Evolutionary conservation across 495 filamentous ascomycete genomes (phyloP).

Genomic region (Hypoxylon subgilvum): DNA sequence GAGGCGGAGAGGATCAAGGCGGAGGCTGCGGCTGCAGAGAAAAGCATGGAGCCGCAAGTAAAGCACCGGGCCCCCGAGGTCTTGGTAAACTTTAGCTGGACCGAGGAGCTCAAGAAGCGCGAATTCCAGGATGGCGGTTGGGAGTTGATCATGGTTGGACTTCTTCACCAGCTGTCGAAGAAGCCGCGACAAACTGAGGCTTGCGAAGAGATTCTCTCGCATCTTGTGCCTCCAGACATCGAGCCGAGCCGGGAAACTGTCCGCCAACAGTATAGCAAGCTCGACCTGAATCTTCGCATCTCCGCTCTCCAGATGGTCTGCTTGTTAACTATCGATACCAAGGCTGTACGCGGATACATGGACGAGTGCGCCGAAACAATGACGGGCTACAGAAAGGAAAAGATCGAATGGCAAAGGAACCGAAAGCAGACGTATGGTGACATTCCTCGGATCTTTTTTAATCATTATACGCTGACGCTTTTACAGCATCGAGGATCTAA

Average conservation of each 20-base stretch:
- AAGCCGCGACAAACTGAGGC: slow-evolving; percentile 68
- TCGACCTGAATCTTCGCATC: slow-evolving; percentile 84
- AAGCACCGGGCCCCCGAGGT: slow-evolving; percentile 83
- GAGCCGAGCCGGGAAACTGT: slow-evolving; percentile 78
- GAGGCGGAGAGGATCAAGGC: slow-evolving; percentile 70
- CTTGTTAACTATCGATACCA: slow-evolving; percentile 84
- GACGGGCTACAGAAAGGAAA: slow-evolving; percentile 92
- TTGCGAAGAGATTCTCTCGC: slow-evolving; percentile 78
- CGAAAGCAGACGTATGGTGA: slow-evolving; percentile 79
- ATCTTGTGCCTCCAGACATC: slow-evolving; percentile 77
- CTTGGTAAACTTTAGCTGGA: slow-evolving; percentile 75
- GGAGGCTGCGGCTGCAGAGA: slow-evolving; percentile 56
- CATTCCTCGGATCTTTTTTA: slow-evolving; percentile 1
- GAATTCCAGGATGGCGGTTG: slow-evolving; percentile 91
- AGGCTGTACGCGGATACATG: slow-evolving; percentile 82
- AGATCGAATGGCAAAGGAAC: slow-evolving; percentile 86
- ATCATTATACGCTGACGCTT: slow-evolving; percentile 25
- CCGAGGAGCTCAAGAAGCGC: slow-evolving; percentile 78
- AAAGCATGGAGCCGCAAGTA: slow-evolving; percentile 47
- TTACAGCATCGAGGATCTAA: slow-evolving; percentile 79
- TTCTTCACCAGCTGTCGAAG: slow-evolving; percentile 83
- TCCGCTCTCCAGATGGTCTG: slow-evolving; percentile 84
- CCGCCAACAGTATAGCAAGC: slow-evolving; percentile 66
- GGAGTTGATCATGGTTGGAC: slow-evolving; percentile 85
- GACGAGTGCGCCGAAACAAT: slow-evolving; percentile 89